phyloP scores from a whole-genome alignment of 1,284 basidiomycete genomes.

The Mycena citricolor region DNA sequence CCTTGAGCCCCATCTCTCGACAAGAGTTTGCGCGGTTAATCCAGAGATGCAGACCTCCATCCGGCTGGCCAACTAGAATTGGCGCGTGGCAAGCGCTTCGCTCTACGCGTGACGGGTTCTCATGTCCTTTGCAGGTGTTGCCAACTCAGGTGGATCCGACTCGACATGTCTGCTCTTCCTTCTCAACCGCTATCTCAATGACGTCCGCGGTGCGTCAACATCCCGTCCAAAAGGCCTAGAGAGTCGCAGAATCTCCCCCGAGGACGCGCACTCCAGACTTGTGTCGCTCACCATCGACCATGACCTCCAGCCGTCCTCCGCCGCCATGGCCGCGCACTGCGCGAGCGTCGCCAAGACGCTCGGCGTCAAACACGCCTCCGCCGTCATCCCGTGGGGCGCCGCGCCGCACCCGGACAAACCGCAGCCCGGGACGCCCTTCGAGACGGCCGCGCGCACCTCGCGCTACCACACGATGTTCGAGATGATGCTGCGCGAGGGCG shows the following conservation, averaged over 20 bases:
- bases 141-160: conserved; percentile 78
- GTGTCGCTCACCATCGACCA: conserved; percentile 71
- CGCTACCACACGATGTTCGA: conserved; percentile 57
- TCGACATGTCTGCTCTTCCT: conserved; percentile 75
- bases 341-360: conserved; percentile 42
- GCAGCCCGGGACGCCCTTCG: conserved; percentile 41
- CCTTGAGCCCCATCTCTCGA: conserved; percentile 36
- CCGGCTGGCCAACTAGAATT: conserved; percentile 41
- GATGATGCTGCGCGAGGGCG: conserved; percentile 40
- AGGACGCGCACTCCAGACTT: conserved; percentile 32
- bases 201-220: conserved; percentile 17
- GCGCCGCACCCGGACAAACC: conserved; percentile 46
- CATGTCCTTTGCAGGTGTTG: conserved; percentile 49
- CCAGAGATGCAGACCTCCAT: conserved; percentile 36
- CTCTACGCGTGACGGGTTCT: conserved; percentile 3
- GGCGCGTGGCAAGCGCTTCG: conserved; percentile 31
- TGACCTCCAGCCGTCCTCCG: conserved; percentile 55
- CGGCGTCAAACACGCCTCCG: conserved; percentile 46
- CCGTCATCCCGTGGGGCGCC: conserved; percentile 56
- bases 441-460: conserved; percentile 55
- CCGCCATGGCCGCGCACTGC: conserved; percentile 52
- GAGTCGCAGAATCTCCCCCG: no score
- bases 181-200: conserved; percentile 42
- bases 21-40: conserved; percentile 47
- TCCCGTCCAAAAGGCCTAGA: no score